These are phyloP conservation scores for Coemansia sp. DNA, from an alignment of 192 early-diverging fungal genomes.

Conservation along the genomic window DNA sequence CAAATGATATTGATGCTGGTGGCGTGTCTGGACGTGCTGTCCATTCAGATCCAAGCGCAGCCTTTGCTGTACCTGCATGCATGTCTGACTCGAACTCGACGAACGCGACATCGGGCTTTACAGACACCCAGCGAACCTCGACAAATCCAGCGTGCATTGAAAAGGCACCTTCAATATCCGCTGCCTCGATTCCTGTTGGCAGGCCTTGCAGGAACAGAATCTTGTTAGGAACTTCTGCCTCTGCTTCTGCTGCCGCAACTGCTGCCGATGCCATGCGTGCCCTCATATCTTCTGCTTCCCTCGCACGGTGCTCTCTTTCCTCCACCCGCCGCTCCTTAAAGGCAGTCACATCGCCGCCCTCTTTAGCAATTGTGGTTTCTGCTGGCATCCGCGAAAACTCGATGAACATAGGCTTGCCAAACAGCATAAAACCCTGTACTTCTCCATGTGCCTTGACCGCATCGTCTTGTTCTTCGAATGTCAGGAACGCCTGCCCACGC, in stretches of 20 bases:
- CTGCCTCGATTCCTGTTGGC: slow-evolving; percentile 66
- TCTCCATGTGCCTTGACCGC: slow-evolving; percentile 78
- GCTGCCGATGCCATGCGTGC: background rate
- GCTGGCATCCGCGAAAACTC: slow-evolving; percentile 39
- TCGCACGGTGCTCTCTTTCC: slow-evolving; percentile 21
- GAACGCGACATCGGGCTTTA: slow-evolving; percentile 92
- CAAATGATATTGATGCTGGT: slow-evolving; percentile 38
- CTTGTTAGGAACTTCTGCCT: slow-evolving; percentile 83
- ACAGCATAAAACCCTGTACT: slow-evolving; percentile 81
- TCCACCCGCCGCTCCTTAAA: slow-evolving; percentile 25
- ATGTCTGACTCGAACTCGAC: slow-evolving; percentile 91
- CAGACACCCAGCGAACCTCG: slow-evolving; percentile 92
- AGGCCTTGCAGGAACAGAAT: slow-evolving; percentile 93
- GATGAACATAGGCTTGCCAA: slow-evolving; percentile 73
- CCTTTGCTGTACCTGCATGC: slow-evolving; percentile 78
- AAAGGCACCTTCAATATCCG: slow-evolving; percentile 64
- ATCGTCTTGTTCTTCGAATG: slow-evolving; percentile 68
- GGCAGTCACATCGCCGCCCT: slow-evolving; percentile 58
- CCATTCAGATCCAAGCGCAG: slow-evolving; percentile 38
- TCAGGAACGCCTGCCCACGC: slow-evolving; percentile 94
- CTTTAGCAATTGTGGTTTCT: slow-evolving; percentile 54
- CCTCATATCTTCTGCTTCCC: slow-evolving; percentile 9
- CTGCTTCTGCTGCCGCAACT: slow-evolving; percentile 60
- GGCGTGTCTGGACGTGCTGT: slow-evolving; percentile 4
- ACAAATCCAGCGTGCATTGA: slow-evolving; percentile 79